Evolutionary conservation across 2,329 filamentous ascomycete genomes (phyloP), one percentile per base, ranked within the genome.

Genomic region (Stagonosporopsis chrysanthemi): DNA sequence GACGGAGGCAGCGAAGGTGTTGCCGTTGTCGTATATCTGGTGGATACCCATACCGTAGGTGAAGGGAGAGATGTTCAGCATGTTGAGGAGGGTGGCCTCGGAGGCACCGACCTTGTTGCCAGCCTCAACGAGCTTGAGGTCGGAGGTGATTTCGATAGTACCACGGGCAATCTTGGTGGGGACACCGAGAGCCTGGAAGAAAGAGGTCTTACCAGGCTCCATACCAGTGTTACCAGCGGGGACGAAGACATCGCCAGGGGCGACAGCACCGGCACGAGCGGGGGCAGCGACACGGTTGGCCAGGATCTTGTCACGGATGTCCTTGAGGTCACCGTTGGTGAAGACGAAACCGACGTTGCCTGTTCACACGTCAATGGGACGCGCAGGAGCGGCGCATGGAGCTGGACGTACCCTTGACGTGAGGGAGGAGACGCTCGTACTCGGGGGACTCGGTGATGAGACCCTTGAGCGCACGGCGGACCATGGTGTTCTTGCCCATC

Each of bases 81-180:
- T 91, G 91, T 99, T 99, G 76, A 99, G 90, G 72, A 99, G 88
- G 78, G 94, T 97, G 71, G 95, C 95, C 87, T 99, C 95, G 79
- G 95, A 99, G 78, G 95, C 89, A 82, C 96, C 95, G 86, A 99
- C 96, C 88, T 97, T 98, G 86, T 56, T 85, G 73, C 89, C 88
- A 68, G 91, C 87, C 86, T 97, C 92, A 77, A 98, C 90, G 81
- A 99, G 91, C 91, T 97, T 98, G 75, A 99, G 86, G 79, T 99
- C 95, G 75, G 89, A 86, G 67, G 93, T 97, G 79, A 99, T 99
- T 91, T 99, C 95, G 84, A 99, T 99, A 84, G 95, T 99, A 96
- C 95, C 96, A 96, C 95, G 95, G 80, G 95, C 95, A 84, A 99
- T 99, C 92, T 99, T 99, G 88, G 95, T 99, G 79, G 95, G 95